Conservation (phyloP, 345 rosid genomes). For the Arabis hirsuta region DNA sequence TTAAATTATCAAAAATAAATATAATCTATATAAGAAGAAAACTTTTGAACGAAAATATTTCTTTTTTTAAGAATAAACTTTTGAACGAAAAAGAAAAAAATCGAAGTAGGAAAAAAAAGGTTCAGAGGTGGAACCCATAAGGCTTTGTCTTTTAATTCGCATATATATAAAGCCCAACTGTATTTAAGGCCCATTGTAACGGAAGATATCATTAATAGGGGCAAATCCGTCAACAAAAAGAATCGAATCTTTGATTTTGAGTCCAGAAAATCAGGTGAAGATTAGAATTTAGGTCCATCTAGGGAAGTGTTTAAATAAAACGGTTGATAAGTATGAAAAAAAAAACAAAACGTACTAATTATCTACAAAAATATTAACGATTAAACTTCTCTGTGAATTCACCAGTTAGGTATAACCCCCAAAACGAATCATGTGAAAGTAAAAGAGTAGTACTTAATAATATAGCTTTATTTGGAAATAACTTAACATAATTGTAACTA, state of each 20-base stretch:
- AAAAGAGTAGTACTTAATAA: slow-evolving; percentile 2
- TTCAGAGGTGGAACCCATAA: not conserved
- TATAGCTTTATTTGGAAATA: slow-evolving; percentile 18
- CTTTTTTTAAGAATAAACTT: not conserved
- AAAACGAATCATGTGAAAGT: slow-evolving; percentile 7
- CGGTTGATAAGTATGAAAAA: slow-evolving; percentile 8
- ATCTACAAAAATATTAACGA: not conserved
- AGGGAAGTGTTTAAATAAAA: slow-evolving; percentile 25
- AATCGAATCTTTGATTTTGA: not conserved
- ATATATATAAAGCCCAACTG: slow-evolving; percentile 4
- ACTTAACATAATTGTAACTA: slow-evolving; percentile 7
- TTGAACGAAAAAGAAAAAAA: not conserved
- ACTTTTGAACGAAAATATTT: too few relatives aligned
- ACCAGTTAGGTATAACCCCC: slow-evolving; percentile 13
- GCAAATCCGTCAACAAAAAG: slow-evolving; percentile 2
- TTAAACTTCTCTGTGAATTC: not conserved
- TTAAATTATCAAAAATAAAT: not conserved
- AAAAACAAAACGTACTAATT: not conserved
- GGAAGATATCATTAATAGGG: slow-evolving; percentile 1
- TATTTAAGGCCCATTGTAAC: not conserved
- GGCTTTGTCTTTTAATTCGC: not conserved
- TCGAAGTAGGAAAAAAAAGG: too few relatives aligned
- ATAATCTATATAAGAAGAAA: not conserved
- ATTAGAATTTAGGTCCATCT: slow-evolving; percentile 19
- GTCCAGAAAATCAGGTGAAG: slow-evolving; percentile 27